Conservation (phyloP, 495 filamentous ascomycete genomes). For the Rhizodiscina lignyota region DNA sequence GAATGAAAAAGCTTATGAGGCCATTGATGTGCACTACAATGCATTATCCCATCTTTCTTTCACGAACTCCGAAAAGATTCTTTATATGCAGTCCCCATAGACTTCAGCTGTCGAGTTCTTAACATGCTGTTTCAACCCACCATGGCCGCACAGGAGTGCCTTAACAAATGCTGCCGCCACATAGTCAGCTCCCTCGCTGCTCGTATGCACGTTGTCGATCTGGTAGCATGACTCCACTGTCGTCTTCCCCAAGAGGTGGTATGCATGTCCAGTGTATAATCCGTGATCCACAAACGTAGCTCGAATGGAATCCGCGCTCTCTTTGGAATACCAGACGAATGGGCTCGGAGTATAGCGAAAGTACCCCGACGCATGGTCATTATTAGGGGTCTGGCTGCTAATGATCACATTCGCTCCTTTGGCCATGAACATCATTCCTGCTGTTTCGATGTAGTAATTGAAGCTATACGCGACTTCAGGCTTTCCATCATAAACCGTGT, state of each 20-base stretch:
- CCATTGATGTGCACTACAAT: too few relatives aligned
- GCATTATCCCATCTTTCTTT: too few relatives aligned
- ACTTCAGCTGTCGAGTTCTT: constrained; percentile 1
- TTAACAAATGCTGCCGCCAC: constrained; percentile 47
- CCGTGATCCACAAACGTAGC: constrained; percentile 47
- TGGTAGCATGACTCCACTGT: constrained; percentile 36
- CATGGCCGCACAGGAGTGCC: constrained; percentile 30
- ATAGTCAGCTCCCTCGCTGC: constrained; percentile 36
- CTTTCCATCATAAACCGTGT: constrained; percentile 30
- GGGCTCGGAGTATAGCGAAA: constrained; percentile 27
- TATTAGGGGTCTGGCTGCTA: constrained; percentile 44
- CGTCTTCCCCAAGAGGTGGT: constrained; percentile 27
- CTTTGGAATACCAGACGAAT: constrained; percentile 40
- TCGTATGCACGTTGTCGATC: constrained; percentile 50
- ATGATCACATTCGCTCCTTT: constrained; percentile 51
- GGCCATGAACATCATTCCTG: constrained; percentile 30
- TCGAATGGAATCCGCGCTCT: constrained; percentile 25
- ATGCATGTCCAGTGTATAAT: constrained; percentile 36
- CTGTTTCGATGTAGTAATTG: constrained; percentile 38
- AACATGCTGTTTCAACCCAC: not conserved
- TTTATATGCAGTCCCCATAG: not conserved
- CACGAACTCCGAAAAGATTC: too few relatives aligned
- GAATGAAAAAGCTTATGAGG: too few relatives aligned
- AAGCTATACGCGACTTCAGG: constrained; percentile 40
- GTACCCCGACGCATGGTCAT: constrained; percentile 38